Base-by-base conservation (phyloP, 2,329 filamentous ascomycete species). In the Nothophoma quercina region DNA sequence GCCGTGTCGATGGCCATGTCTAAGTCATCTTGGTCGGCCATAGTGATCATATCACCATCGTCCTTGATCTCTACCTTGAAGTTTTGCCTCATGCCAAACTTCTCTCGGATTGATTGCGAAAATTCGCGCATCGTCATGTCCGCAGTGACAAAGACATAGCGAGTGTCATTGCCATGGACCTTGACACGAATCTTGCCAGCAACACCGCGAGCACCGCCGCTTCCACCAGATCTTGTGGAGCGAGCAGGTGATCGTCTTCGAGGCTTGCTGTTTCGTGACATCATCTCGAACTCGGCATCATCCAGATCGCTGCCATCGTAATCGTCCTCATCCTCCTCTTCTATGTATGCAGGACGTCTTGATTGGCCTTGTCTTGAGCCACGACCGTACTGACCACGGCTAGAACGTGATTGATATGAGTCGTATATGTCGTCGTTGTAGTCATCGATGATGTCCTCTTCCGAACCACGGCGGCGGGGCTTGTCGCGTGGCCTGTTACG, bases 21-120 rank as follows among this genome's bases (percentile, higher is more conserved):
- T 58, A 97, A 77, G 77, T 99, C 95, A 68, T 99, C 95, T 74
- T 97, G 91, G 73, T 99, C 95, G 23, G 89, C 92, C 85, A 99
- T 88, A 25, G 93, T 97, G 69, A 99, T 96, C 89, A 97, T 93
- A 69, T 98, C 93, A 62, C 91, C 89, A 63, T 98, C 95, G 59
- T 96, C 91, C 67, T 84, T 85, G 64, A 93, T 85, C 80, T 95
- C 95, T 75, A 97, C 88, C 81, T 93, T 96, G 79, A 97, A 93
- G 51, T 85, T 85, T 56, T 88, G 79, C 48, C 84, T 80, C 49
- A 97, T 81, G 12, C 84, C 87, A 69, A 98, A 96, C 77, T 99
- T 99, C 58, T 92, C 88, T 38, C 88, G 84, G 53, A 99, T 89
- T 55, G 87, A 87, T 56, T 88, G 86, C 32, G 88, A 86, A 35